Percentiles rank a stretch among this genome's conserved stretches.
phyloP scores from a whole-genome alignment of 1,139 yeast genomes.

The Pneumocystis canis region DNA sequence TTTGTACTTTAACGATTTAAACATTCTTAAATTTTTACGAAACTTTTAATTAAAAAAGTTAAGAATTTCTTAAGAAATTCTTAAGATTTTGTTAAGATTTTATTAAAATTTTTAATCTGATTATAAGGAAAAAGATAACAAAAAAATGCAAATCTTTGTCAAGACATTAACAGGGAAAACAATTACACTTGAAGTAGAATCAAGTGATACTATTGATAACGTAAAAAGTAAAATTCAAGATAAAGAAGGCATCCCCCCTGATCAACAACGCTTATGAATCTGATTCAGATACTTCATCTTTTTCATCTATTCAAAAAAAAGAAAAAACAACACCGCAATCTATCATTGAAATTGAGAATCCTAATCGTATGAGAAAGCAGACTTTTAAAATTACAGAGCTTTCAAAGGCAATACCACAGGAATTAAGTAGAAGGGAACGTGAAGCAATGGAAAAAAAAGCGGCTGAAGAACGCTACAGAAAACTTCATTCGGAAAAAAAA shows the following conservation, averaged over 20 bases:
- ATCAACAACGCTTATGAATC: too few species aligned
- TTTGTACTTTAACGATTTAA: too few species aligned
- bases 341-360: conserved; percentile 7
- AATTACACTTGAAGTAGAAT: conserved; percentile 75
- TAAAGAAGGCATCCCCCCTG: conserved; percentile 53
- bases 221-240: conserved; percentile 89
- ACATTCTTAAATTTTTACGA: too few species aligned
- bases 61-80: too few species aligned
- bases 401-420: not conserved
- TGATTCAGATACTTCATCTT: conserved; percentile 7
- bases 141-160: conserved; percentile 33
- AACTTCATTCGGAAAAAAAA: conserved; percentile 17
- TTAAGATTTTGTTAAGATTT: too few species aligned
- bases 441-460: conserved; percentile 17
- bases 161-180: conserved; percentile 79
- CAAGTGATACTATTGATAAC: conserved; percentile 85
- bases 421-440: conserved; percentile 15
- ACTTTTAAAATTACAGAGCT: conserved; percentile 2
- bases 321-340: conserved; percentile 27
- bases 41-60: too few species aligned
- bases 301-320: not conserved
- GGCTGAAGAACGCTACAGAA: conserved; percentile 17
- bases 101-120: too few species aligned
- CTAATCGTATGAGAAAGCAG: conserved; percentile 5
- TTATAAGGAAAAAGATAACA: too few species aligned